Evolutionary conservation across 1,284 basidiomycete species (phyloP).

Genomic region (Ceratobasidium sp.): DNA sequence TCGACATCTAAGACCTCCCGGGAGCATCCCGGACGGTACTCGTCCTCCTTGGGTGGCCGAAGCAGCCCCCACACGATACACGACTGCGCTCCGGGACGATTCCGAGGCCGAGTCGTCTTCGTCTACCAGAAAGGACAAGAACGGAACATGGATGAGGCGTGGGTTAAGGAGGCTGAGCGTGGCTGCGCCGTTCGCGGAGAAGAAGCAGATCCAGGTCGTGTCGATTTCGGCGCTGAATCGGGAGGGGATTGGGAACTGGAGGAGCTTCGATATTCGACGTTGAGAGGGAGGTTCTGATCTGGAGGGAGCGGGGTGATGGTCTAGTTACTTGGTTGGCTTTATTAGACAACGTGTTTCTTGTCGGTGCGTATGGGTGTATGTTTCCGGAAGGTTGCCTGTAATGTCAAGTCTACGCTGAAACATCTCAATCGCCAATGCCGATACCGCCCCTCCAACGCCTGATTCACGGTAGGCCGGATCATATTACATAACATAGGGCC

Average conservation of each 20-base stretch:
- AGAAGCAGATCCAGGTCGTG: conserved; percentile 39
- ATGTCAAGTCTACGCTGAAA: too few species aligned
- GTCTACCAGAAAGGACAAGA: conserved; percentile 65
- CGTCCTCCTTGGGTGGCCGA: conserved; percentile 49
- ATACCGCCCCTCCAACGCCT: too few species aligned
- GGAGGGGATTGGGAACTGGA: conserved; percentile 27
- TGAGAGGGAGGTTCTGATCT: too few species aligned
- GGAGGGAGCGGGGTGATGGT: too few species aligned
- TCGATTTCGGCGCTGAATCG: conserved; percentile 35
- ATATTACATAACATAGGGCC: too few species aligned
- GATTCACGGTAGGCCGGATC: too few species aligned
- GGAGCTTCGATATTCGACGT: conserved; percentile 24
- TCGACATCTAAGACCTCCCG: conserved; percentile 41
- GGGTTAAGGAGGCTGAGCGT: conserved; percentile 72
- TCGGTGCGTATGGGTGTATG: too few species aligned
- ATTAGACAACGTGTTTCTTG: too few species aligned
- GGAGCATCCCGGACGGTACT: conserved; percentile 33
- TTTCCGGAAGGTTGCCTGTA: too few species aligned
- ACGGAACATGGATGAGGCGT: conserved; percentile 70
- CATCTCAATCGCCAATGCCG: too few species aligned
- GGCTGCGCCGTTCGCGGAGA: conserved; percentile 61
- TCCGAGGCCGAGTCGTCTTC: conserved; percentile 54
- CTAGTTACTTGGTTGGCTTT: too few species aligned
- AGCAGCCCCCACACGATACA: conserved; percentile 58
- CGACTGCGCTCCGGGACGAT: conserved; percentile 50